Conservation (phyloP, 345 rosid genomes). For the Rhodamnia rubescens region DNA sequence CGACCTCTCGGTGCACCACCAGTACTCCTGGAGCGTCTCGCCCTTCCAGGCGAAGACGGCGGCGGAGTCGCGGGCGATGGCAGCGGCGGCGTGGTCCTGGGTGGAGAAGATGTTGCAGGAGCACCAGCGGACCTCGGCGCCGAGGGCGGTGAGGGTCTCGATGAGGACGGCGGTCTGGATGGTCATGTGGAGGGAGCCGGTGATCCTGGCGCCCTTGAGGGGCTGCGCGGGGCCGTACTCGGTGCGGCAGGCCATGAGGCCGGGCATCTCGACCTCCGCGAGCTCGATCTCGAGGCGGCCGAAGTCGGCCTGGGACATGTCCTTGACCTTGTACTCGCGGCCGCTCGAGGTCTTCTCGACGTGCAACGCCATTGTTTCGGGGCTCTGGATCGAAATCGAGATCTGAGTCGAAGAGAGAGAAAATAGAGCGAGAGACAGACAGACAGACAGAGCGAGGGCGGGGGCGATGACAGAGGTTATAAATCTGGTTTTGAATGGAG, state of each 20-base stretch:
- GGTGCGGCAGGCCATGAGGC: constrained; percentile 76
- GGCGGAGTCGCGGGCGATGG: constrained; percentile 80
- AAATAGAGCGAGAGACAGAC: too few species aligned
- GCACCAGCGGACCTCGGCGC: constrained; percentile 95
- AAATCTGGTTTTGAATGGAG: background rate
- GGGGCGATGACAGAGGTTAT: background rate
- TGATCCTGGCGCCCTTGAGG: constrained; percentile 78
- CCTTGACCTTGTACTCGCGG: constrained; percentile 13
- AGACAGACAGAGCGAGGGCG: background rate
- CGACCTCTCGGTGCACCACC: constrained; percentile 96
- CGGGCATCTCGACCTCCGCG: constrained; percentile 54
- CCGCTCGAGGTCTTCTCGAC: constrained; percentile 45
- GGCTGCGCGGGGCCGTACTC: constrained; percentile 87
- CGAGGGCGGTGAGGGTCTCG: constrained; percentile 78
- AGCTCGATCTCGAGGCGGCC: constrained; percentile 49
- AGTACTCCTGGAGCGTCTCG: constrained; percentile 84
- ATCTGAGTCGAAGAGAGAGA: background rate
- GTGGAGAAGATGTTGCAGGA: constrained; percentile 94
- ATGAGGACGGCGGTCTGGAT: constrained; percentile 89
- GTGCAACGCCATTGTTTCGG: constrained; percentile 38
- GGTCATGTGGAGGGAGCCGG: constrained; percentile 94
- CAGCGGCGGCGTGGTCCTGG: constrained; percentile 92
- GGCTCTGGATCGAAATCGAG: background rate
- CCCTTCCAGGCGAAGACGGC: constrained; percentile 96
- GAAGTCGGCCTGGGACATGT: constrained; percentile 13